A percentile compares a stretch with the other conserved stretches of the same genome.
Conservation (phyloP, 2,329 filamentous ascomycete genomes). For the Aspergillus sp. region DNA sequence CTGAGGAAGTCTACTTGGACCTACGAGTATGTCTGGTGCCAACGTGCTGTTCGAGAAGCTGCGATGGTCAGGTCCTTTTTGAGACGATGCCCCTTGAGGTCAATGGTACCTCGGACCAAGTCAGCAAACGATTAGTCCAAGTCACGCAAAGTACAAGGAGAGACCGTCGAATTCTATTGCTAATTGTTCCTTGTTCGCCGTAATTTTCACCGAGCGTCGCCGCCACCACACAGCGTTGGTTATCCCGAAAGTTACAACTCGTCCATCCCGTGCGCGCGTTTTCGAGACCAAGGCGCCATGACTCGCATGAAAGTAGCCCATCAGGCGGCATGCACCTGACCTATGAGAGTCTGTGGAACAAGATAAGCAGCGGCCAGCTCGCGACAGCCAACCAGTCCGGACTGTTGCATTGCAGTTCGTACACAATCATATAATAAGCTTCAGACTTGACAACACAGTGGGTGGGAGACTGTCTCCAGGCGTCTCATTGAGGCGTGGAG, state of each 20-base stretch:
- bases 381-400: constrained; percentile 9
- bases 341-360: constrained; percentile 6
- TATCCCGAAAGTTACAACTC: neutral
- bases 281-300: neutral
- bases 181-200: neutral
- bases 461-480: neutral
- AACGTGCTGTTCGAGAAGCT: neutral
- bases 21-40: neutral
- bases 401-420: neutral
- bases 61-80: neutral
- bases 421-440: constrained; percentile 8
- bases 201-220: neutral
- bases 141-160: neutral
- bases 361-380: constrained; percentile 7
- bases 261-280: neutral
- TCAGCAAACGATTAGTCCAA: neutral
- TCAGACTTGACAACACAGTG: constrained; percentile 11
- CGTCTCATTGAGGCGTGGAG: neutral
- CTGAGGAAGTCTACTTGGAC: neutral
- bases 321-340: neutral
- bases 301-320: constrained; percentile 3
- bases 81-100: neutral
- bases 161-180: neutral
- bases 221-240: neutral
- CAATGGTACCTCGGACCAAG: neutral